phyloP scores from a whole-genome alignment of 257 asterid species.

The Lavandula angustifolia region DNA sequence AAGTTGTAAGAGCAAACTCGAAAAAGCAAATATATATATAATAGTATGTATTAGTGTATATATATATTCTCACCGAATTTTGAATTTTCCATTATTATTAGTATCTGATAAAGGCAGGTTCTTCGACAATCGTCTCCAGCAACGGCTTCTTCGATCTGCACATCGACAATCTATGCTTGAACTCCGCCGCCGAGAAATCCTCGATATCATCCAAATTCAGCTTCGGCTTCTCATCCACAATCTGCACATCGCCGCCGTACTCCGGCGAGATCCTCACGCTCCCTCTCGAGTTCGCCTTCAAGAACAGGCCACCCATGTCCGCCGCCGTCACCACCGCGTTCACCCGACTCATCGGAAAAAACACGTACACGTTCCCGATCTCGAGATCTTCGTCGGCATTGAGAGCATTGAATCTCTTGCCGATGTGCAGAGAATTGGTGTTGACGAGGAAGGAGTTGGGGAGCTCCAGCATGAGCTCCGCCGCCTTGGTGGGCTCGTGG shows the following conservation, averaged over 20 bases:
- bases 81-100: conserved; percentile 14
- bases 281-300: conserved; percentile 58
- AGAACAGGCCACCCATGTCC: conserved; percentile 66
- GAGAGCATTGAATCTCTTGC: conserved; percentile 64
- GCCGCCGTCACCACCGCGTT: conserved; percentile 62
- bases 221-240: conserved; percentile 39
- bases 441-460: conserved; percentile 65
- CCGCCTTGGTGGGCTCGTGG: conserved; percentile 46
- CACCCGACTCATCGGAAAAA: conserved; percentile 73
- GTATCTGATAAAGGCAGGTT: conserved; percentile 46
- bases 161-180: conserved; percentile 54
- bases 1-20: conserved; percentile 35
- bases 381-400: conserved; percentile 90
- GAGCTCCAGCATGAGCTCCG: conserved; percentile 57
- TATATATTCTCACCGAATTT: not conserved
- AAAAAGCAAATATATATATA: not conserved
- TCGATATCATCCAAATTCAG: conserved; percentile 66
- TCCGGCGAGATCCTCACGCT: conserved; percentile 62
- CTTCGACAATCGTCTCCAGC: conserved; percentile 83
- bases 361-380: conserved; percentile 55
- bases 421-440: conserved; percentile 60
- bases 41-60: not conserved
- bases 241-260: conserved; percentile 27
- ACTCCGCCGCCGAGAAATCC: conserved; percentile 53
- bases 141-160: conserved; percentile 85